These are phyloP conservation scores for Kwoniella mangroviensis DNA, from an alignment of 768 basidiomycete species.

Conservation along the genomic window DNA sequence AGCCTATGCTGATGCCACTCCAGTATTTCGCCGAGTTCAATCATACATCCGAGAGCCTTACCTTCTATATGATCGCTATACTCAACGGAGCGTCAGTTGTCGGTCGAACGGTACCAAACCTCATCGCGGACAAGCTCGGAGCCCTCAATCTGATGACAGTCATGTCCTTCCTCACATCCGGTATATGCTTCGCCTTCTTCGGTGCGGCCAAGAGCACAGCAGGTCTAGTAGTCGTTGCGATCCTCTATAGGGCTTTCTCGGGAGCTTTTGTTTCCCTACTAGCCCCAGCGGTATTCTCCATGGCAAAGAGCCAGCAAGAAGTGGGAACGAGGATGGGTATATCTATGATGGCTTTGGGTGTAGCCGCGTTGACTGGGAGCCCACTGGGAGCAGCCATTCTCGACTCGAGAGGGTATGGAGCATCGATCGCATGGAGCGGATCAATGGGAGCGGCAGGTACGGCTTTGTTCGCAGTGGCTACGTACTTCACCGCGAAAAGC, in stretches of 20 bases:
- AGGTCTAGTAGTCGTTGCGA: slow-evolving; percentile 35
- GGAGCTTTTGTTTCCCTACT: slow-evolving; percentile 37
- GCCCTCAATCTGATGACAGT: slow-evolving; percentile 20
- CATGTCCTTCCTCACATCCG: slow-evolving; percentile 19
- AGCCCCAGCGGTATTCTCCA: slow-evolving; percentile 29
- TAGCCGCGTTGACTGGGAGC: slow-evolving; percentile 39
- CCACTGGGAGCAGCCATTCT: slow-evolving; percentile 46
- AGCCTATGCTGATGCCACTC: neutral
- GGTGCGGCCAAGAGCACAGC: slow-evolving; percentile 26
- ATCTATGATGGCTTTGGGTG: slow-evolving; percentile 36
- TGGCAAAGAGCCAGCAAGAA: slow-evolving; percentile 39
- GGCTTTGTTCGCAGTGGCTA: slow-evolving; percentile 6
- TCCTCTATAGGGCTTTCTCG: slow-evolving; percentile 42
- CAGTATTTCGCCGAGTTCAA: slow-evolving; percentile 20
- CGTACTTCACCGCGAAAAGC: slow-evolving; percentile 2
- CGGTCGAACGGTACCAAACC: slow-evolving; percentile 21
- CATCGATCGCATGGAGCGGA: slow-evolving; percentile 19
- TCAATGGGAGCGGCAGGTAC: slow-evolving; percentile 10
- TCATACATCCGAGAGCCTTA: slow-evolving; percentile 10
- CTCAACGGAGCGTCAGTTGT: slow-evolving; percentile 25
- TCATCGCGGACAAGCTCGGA: slow-evolving; percentile 23
- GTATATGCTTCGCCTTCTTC: slow-evolving; percentile 39
- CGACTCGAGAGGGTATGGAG: slow-evolving; percentile 24
- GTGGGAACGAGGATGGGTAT: slow-evolving; percentile 46
- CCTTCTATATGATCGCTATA: slow-evolving; percentile 21